Evolutionary conservation across 2,329 filamentous ascomycete genomes (phyloP).

Genomic region (Talaromyces funiculosus): DNA sequence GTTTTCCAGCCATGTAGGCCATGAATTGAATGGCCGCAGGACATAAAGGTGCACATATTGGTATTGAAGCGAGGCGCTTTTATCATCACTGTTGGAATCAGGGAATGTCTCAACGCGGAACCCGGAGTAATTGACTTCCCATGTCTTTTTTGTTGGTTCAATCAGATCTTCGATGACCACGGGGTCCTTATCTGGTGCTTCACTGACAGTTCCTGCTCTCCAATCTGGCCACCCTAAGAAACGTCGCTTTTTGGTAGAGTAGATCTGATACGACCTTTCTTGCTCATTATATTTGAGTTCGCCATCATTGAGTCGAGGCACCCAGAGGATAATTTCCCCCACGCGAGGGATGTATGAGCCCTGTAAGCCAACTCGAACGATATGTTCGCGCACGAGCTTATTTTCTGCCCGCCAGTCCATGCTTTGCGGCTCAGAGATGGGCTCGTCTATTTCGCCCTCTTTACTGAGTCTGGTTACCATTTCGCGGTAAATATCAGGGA

Average conservation of each 20-base stretch:
- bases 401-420: slow-evolving; percentile 54
- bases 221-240: slow-evolving; percentile 43
- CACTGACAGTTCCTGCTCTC: slow-evolving; percentile 54
- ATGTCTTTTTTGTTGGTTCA: slow-evolving; percentile 33
- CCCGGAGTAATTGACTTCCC: slow-evolving; percentile 46
- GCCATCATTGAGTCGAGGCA: slow-evolving; percentile 25
- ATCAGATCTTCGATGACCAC: slow-evolving; percentile 44
- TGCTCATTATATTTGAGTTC: slow-evolving; percentile 33
- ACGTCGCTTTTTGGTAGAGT: slow-evolving; percentile 25
- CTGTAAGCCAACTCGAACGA: slow-evolving; percentile 40
- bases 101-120: slow-evolving; percentile 55
- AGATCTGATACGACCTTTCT: slow-evolving; percentile 27
- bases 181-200: slow-evolving; percentile 43
- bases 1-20: slow-evolving; percentile 44
- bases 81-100: slow-evolving; percentile 46
- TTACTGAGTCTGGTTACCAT: slow-evolving; percentile 46
- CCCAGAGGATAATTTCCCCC: slow-evolving; percentile 55
- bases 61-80: slow-evolving; percentile 49
- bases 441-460: slow-evolving; percentile 36
- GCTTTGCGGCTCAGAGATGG: slow-evolving; percentile 46
- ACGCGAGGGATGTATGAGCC: slow-evolving; percentile 49
- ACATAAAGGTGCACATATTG: slow-evolving; percentile 51
- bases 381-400: slow-evolving; percentile 35
- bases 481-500: slow-evolving; percentile 48
- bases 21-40: slow-evolving; percentile 52